Evolutionary conservation across 2,329 filamentous ascomycete species (phyloP), one percentile per base, ranked within the genome.

Genomic region (Beauveria caledonica): DNA sequence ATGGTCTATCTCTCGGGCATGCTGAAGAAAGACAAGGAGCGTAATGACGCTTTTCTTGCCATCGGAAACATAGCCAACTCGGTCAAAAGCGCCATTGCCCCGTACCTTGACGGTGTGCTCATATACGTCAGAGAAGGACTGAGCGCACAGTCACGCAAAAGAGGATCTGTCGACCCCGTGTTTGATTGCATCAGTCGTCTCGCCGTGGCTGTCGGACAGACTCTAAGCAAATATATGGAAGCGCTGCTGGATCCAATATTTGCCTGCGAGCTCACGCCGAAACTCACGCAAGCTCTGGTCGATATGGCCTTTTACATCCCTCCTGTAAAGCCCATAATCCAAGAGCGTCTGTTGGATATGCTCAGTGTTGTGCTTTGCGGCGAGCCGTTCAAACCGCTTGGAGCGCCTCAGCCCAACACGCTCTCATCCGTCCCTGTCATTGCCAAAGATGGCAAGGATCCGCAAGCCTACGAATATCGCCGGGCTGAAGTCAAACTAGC

Each of bases 221-320:
- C 93, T 0, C 80, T 99, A 58, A 97, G 91, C 80, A 99, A 97
- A 75, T 97, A 97, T 71, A 97, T 99, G 86, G 92, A 97, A 71
- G 90, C 92, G 13, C 78, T 99, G 29, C 82, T 99, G 10, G 93
- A 97, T 67, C 92, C 95, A 11, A 97, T 99, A 62, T 99, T 99
- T 73, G 92, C 91, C 17, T 99, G 94, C 71, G 94, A 96, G 53
- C 80, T 99, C 57, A 97, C 92, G 42, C 89, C 93, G 60, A 94
- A 95, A 66, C 82, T 99, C 25, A 97, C 93, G 0, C 92, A 97
- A 71, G 95, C 95, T 3, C 79, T 99, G 58, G 92, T 97, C 23
- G 95, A 99, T 69, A 97, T 99, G 90, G 94, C 94, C 29, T 96
- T 97, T 70, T 97, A 99, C 71, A 97, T 99, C 51, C 94, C 93